Conservation (phyloP, 306 rosid species). For the Quercus berberidifolia region DNA sequence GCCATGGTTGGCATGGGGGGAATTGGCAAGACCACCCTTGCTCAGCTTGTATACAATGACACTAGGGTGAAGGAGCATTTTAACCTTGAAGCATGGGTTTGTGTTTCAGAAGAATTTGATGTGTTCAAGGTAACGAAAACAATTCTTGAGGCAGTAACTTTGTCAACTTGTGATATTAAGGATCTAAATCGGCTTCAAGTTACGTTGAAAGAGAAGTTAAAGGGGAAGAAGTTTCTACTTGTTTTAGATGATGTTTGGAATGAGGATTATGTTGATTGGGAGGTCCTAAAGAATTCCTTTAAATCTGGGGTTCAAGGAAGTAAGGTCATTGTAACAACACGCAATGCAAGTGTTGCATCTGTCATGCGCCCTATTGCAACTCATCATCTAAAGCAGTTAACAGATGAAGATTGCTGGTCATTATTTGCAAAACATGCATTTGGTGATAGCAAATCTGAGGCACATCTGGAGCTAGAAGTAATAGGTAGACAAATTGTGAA, state of each 20-base stretch:
- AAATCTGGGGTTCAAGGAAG: neutral
- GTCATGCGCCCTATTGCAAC: neutral
- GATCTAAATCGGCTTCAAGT: neutral
- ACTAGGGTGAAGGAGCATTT: neutral
- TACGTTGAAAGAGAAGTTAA: neutral
- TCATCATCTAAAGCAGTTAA: neutral
- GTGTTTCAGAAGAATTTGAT: too few relatives aligned
- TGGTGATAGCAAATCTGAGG: neutral
- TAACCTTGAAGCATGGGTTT: neutral
- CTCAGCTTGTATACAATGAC: neutral
- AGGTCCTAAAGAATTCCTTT: too few relatives aligned
- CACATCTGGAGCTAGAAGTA: neutral
- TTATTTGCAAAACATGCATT: conserved; percentile 11
- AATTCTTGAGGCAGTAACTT: neutral
- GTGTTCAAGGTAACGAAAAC: neutral
- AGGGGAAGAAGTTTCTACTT: neutral
- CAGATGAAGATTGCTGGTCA: neutral
- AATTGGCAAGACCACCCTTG: neutral
- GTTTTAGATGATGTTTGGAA: neutral
- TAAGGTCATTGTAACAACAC: conserved; percentile 7
- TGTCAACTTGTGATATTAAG: neutral
- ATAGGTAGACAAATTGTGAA: neutral
- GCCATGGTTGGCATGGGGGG: neutral
- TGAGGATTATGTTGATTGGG: too few relatives aligned
- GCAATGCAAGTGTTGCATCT: conserved; percentile 2